Evolutionary conservation across 805 yeast genomes (phyloP).

Genomic region (Starmerella potacharoeniae): DNA sequence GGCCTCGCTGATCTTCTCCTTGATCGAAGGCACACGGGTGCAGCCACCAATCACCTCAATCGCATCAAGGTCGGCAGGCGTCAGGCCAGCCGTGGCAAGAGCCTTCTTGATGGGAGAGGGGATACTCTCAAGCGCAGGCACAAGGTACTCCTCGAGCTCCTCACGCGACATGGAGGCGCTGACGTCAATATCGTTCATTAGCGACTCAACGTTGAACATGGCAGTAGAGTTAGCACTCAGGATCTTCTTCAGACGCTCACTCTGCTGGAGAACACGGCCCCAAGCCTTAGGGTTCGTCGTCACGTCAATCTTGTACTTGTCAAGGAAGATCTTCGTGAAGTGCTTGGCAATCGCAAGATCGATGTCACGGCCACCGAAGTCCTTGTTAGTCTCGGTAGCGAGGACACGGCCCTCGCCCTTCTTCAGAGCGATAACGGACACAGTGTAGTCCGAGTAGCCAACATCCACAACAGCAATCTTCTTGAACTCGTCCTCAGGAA

Average conservation of each 20-base stretch:
- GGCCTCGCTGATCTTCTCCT: slow-evolving; percentile 64
- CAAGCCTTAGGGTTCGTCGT: slow-evolving; percentile 87
- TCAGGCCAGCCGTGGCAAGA: slow-evolving; percentile 63
- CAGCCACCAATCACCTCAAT: slow-evolving; percentile 97
- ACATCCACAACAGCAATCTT: slow-evolving; percentile 89
- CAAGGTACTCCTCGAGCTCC: slow-evolving; percentile 79
- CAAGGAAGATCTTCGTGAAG: slow-evolving; percentile 84
- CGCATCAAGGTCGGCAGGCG: slow-evolving; percentile 66
- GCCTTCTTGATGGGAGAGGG: slow-evolving; percentile 71
- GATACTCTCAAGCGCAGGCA: slow-evolving; percentile 69
- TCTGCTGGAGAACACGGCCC: slow-evolving; percentile 80
- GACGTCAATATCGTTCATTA: slow-evolving; percentile 95
- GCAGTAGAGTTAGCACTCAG: slow-evolving; percentile 91
- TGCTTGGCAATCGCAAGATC: slow-evolving; percentile 90
- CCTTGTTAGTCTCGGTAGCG: slow-evolving; percentile 86
- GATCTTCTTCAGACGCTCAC: slow-evolving; percentile 91
- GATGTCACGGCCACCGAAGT: slow-evolving; percentile 97
- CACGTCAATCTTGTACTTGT: slow-evolving; percentile 88
- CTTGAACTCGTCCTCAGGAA: slow-evolving; percentile 88
- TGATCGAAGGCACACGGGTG: slow-evolving; percentile 91
- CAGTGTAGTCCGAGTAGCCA: slow-evolving; percentile 93
- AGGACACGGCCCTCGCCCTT: slow-evolving; percentile 91
- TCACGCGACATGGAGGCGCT: slow-evolving; percentile 80
- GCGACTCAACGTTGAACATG: slow-evolving; percentile 89
- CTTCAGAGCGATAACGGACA: slow-evolving; percentile 79